Evolutionary conservation across 768 basidiomycete species (phyloP).

Genomic region (Mrakia hoshinonis): DNA sequence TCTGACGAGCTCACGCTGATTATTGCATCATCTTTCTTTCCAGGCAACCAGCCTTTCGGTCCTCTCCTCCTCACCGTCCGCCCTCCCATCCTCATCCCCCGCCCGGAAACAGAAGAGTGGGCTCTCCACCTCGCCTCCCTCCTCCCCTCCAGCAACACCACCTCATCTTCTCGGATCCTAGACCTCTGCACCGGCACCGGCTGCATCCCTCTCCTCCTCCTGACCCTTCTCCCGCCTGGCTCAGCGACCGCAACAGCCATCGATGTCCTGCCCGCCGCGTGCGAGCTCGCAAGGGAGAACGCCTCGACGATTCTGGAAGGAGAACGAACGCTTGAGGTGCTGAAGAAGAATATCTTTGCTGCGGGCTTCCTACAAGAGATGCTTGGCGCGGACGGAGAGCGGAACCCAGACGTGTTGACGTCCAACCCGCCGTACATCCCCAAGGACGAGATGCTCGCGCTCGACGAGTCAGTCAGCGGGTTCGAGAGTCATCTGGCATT

Average conservation of each 20-base stretch:
- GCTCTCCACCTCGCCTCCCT: slow-evolving; percentile 49
- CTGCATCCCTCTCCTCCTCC: slow-evolving; percentile 80
- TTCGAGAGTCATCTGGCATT: slow-evolving; percentile 20
- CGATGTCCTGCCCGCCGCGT: slow-evolving; percentile 59
- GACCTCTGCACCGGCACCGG: slow-evolving; percentile 92
- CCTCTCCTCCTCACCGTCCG: slow-evolving; percentile 63
- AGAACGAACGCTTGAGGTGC: background rate
- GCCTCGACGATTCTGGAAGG: slow-evolving; percentile 32
- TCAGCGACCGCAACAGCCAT: slow-evolving; percentile 53
- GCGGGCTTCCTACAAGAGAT: background rate
- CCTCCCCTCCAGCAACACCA: slow-evolving; percentile 35
- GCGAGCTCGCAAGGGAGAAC: slow-evolving; percentile 49
- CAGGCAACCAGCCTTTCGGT: slow-evolving; percentile 81
- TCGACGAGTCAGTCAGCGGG: slow-evolving; percentile 14
- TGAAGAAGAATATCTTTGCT: slow-evolving; percentile 9
- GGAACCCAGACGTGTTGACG: slow-evolving; percentile 21
- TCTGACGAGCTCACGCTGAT: no score
- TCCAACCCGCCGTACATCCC: slow-evolving; percentile 29
- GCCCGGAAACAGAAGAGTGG: slow-evolving; percentile 90
- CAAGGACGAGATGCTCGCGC: background rate
- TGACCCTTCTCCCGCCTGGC: slow-evolving; percentile 40
- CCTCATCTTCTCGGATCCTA: slow-evolving; percentile 48
- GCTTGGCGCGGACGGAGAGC: background rate
- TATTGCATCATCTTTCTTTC: background rate
- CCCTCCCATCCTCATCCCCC: slow-evolving; percentile 80